Percentiles rank a stretch among this genome's conserved stretches.
Conservation (phyloP, 139 green algal species). For the Axilococcus clingmanii region DNA sequence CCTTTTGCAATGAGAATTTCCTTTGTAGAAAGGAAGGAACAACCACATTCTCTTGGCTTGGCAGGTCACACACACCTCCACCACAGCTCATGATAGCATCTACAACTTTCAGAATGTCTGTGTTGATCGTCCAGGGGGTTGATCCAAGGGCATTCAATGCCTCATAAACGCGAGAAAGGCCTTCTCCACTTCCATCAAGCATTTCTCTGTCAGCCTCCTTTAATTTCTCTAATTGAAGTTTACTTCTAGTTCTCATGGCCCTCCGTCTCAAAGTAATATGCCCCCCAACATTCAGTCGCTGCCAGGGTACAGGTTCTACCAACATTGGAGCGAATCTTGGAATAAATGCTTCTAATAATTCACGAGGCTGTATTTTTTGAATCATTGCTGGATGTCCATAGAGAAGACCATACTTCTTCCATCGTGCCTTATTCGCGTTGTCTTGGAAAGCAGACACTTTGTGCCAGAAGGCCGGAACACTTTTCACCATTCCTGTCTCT, state of each 20-base stretch:
- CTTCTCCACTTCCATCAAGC: constrained; percentile 11
- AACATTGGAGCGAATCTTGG: constrained; percentile 62
- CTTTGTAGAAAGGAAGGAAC: neutral
- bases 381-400: constrained; percentile 26
- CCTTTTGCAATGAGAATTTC: constrained; percentile 7
- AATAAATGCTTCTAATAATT: constrained; percentile 29
- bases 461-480: constrained; percentile 30
- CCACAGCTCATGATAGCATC: constrained; percentile 19
- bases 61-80: constrained; percentile 25
- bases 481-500: constrained; percentile 1
- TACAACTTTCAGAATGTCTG: constrained; percentile 36
- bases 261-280: constrained; percentile 36
- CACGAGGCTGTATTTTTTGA: constrained; percentile 18
- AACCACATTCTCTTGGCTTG: constrained; percentile 1
- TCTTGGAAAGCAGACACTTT: constrained; percentile 17
- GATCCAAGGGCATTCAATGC: constrained; percentile 70
- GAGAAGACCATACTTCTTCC: constrained; percentile 29
- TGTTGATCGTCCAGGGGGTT: constrained; percentile 61
- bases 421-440: neutral
- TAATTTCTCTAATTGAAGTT: constrained; percentile 24
- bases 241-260: constrained; percentile 41
- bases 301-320: constrained; percentile 64
- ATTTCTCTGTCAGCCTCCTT: constrained; percentile 17
- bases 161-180: constrained; percentile 46
- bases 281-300: constrained; percentile 37